Percentiles rank a stretch among this genome's conserved stretches.
These are phyloP conservation scores for Alternaria rosae DNA, from an alignment of 2,329 filamentous ascomycete species.

Conservation along the genomic window DNA sequence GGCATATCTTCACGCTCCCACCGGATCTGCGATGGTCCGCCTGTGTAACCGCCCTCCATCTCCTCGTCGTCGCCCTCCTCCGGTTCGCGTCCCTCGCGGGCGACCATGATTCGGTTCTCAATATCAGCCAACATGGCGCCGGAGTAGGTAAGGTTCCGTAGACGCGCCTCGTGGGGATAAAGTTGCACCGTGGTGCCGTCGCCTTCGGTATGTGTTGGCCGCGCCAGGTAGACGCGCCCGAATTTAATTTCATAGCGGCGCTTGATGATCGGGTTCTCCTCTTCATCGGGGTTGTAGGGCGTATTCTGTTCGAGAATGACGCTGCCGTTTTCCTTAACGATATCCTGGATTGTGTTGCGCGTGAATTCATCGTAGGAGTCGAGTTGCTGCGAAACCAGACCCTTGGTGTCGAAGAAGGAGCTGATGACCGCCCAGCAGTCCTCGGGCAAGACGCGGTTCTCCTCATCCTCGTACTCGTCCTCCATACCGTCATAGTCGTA, in stretches of 20 bases:
- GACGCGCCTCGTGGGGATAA: constrained; percentile 90
- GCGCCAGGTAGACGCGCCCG: constrained; percentile 85
- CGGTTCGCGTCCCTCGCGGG: constrained; percentile 73
- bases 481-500: constrained; percentile 39
- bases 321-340: constrained; percentile 89
- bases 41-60: constrained; percentile 46
- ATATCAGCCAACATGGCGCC: constrained; percentile 91
- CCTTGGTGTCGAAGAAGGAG: constrained; percentile 95
- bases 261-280: constrained; percentile 75
- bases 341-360: constrained; percentile 89
- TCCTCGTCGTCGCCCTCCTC: constrained; percentile 70
- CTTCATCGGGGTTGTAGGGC: constrained; percentile 74
- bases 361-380: constrained; percentile 99
- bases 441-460: constrained; percentile 81
- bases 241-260: constrained; percentile 96
- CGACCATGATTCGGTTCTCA: constrained; percentile 82
- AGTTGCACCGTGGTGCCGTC: constrained; percentile 87
- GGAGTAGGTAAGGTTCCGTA: constrained; percentile 95
- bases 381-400: constrained; percentile 94
- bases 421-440: constrained; percentile 99
- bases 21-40: constrained; percentile 48
- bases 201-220: constrained; percentile 90
- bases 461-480: constrained; percentile 66
- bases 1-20: constrained; percentile 61
- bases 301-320: constrained; percentile 95